A percentile compares a stretch with the other conserved stretches of the same genome.
phyloP scores from a whole-genome alignment of 129 eudicot genomes.

The Daucus carota region DH1_v3.0 NC_030381.2:2267501-2268000 shows the following conservation, averaged over 20 bases:
- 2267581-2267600: background rate
- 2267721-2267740: background rate
- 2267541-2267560: background rate
- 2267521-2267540: background rate
- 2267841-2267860: background rate
- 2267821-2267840: background rate
- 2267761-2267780: too few species aligned
- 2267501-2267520: background rate
- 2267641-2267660: background rate
- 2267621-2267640: background rate
- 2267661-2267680: background rate
- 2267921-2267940: background rate
- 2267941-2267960: conserved; percentile 6
- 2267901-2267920: conserved; percentile 1
- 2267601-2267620: background rate
- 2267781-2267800: too few species aligned
- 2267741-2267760: too few species aligned
- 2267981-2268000: conserved; percentile 3
- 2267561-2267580: background rate
- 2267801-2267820: conserved; percentile 1
- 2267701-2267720: background rate
- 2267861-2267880: background rate
- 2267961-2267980: conserved; percentile 1
- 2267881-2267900: conserved; percentile 1
- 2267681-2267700: background rate